phyloP scores from a whole-genome alignment of 345 rosid species.

The Lagerstroemia speciosa region DNA sequence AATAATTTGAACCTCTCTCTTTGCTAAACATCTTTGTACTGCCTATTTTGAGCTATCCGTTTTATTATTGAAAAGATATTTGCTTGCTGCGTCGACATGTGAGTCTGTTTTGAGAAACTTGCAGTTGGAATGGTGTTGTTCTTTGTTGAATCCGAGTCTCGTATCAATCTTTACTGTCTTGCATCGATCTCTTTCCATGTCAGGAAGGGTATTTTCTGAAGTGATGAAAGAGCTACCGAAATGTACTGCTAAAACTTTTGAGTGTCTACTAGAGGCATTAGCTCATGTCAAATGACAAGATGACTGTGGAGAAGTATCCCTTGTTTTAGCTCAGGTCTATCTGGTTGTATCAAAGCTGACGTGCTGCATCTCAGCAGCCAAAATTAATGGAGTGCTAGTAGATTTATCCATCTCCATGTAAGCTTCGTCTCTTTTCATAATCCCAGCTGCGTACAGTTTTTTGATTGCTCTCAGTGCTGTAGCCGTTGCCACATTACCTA shows the following conservation, averaged over 20 bases:
- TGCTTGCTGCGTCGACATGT: background rate
- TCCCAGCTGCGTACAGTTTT: no score
- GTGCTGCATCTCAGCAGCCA: no score
- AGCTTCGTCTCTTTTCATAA: no score
- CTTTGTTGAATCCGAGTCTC: background rate
- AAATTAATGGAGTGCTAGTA: no score
- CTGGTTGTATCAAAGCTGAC: no score
- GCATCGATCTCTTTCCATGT: background rate
- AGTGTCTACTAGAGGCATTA: background rate
- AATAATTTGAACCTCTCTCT: background rate
- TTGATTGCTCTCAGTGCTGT: no score
- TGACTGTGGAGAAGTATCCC: background rate
- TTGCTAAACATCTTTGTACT: no score
- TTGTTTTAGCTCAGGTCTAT: background rate
- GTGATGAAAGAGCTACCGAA: no score
- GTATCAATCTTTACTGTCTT: background rate
- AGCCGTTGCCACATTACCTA: no score
- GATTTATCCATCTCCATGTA: no score
- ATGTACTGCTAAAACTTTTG: background rate
- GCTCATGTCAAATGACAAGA: background rate
- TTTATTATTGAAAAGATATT: background rate
- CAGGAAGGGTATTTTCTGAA: background rate
- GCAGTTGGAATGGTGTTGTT: background rate
- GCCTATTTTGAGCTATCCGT: background rate
- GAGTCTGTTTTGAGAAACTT: background rate